A percentile compares a stretch with the other conserved stretches of the same genome.
Conservation (phyloP, 495 filamentous ascomycete genomes). For the Staphylotrichum tortipilum region DNA sequence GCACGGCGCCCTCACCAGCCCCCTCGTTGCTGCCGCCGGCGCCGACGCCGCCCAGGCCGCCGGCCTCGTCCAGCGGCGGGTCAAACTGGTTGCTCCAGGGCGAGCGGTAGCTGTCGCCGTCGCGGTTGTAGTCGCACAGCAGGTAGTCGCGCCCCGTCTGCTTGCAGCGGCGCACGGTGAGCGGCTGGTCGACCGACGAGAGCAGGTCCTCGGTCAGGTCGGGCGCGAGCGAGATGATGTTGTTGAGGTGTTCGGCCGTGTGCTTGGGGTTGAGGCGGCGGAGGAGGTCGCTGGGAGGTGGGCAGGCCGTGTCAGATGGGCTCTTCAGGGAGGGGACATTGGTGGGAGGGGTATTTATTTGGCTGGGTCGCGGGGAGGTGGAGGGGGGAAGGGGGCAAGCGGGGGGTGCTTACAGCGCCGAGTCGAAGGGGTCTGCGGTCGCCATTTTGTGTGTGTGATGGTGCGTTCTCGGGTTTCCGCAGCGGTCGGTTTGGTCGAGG, state of each 20-base stretch:
- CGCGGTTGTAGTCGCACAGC: slow-evolving; percentile 98
- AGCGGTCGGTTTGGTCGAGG: neutral
- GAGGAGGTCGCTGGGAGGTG: slow-evolving; percentile 75
- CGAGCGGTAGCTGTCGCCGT: slow-evolving; percentile 92
- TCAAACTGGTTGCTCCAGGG: slow-evolving; percentile 99
- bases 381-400: neutral
- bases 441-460: slow-evolving; percentile 34
- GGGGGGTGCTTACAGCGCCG: slow-evolving; percentile 58
- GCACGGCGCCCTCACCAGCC: slow-evolving; percentile 57
- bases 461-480: too few species aligned
- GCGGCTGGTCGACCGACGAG: slow-evolving; percentile 91
- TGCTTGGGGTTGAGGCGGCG: slow-evolving; percentile 92
- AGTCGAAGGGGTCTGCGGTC: slow-evolving; percentile 58
- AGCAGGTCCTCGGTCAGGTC: slow-evolving; percentile 96
- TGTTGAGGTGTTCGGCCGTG: slow-evolving; percentile 73
- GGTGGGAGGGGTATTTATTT: too few species aligned
- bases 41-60: slow-evolving; percentile 30
- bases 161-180: slow-evolving; percentile 73
- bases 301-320: neutral
- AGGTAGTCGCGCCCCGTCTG: slow-evolving; percentile 92
- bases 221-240: slow-evolving; percentile 77
- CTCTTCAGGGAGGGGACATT: slow-evolving; percentile 4
- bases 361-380: too few species aligned
- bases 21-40: slow-evolving; percentile 34
- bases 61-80: slow-evolving; percentile 55